These are phyloP conservation scores for Begonia fuchsioides DNA, from an alignment of 306 rosid species.

Conservation along the genomic window DNA sequence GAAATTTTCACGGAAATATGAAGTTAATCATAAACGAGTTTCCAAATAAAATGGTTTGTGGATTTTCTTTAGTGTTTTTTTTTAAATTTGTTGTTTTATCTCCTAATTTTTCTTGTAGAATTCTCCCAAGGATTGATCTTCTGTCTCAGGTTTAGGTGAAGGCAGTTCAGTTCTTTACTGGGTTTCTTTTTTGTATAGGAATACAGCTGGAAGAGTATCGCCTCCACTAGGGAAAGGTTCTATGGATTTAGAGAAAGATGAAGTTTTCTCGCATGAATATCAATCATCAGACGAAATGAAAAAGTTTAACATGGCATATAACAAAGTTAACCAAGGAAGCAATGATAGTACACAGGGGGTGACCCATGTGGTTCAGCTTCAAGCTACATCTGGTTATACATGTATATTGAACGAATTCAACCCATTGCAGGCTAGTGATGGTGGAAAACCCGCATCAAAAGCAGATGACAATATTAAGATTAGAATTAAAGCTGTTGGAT, in stretches of 20 bases:
- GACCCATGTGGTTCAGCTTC: constrained; percentile 43
- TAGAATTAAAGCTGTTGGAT: constrained; percentile 3
- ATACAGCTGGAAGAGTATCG: constrained; percentile 24
- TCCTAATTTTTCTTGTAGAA: not conserved
- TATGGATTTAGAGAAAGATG: constrained; percentile 19
- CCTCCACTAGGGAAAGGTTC: constrained; percentile 18
- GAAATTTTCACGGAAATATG: too few relatives aligned
- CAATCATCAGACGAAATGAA: constrained; percentile 24
- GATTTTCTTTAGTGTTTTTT: not conserved
- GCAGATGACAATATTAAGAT: not conserved
- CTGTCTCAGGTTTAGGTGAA: constrained; percentile 3
- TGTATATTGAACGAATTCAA: constrained; percentile 44
- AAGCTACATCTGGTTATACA: constrained; percentile 55
- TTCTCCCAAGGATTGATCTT: too few relatives aligned
- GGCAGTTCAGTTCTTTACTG: not conserved
- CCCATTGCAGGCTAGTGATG: constrained; percentile 20
- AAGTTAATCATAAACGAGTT: too few relatives aligned
- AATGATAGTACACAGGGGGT: constrained; percentile 28
- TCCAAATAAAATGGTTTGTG: not conserved
- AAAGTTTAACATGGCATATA: constrained; percentile 53
- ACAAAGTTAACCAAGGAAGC: constrained; percentile 48
- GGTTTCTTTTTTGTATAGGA: constrained; percentile 21
- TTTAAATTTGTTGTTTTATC: not conserved
- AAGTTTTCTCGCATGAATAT: constrained; percentile 15
- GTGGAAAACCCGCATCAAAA: constrained; percentile 14